Percentiles rank a stretch among this genome's conserved stretches.
Conservation (phyloP, 2,329 filamentous ascomycete genomes). For the Ciborinia camelliae region DNA sequence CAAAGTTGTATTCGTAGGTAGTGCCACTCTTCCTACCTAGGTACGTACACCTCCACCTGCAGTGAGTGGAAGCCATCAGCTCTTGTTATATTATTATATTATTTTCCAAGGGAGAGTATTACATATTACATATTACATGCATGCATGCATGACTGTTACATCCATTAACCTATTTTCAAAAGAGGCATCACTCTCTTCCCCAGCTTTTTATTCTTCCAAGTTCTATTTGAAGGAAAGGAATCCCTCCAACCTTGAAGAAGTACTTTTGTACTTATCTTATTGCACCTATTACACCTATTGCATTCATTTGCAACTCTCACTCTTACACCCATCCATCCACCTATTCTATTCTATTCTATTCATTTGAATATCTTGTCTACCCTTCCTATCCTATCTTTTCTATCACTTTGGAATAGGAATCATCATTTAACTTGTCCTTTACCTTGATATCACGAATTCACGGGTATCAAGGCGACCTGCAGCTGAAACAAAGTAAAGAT, state of each 20-base stretch:
- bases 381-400: neutral
- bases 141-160: neutral
- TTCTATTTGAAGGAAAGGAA: neutral
- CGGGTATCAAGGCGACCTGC: slow-evolving; percentile 13
- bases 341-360: neutral
- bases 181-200: neutral
- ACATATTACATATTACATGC: too few relatives aligned
- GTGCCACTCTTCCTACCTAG: too few relatives aligned
- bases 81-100: too few relatives aligned
- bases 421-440: slow-evolving; percentile 1
- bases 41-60: too few relatives aligned
- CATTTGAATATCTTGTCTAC: neutral
- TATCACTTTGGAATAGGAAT: neutral
- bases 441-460: neutral
- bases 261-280: neutral
- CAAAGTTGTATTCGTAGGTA: too few relatives aligned
- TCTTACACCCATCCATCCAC: neutral
- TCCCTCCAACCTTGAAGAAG: neutral
- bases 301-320: too few relatives aligned
- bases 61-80: too few relatives aligned
- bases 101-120: too few relatives aligned
- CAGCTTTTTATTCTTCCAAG: neutral
- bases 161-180: neutral
- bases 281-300: neutral
- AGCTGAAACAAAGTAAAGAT: slow-evolving; percentile 4